Conservation (phyloP, 257 asterid species). For the Primulina tabacum region DNA sequence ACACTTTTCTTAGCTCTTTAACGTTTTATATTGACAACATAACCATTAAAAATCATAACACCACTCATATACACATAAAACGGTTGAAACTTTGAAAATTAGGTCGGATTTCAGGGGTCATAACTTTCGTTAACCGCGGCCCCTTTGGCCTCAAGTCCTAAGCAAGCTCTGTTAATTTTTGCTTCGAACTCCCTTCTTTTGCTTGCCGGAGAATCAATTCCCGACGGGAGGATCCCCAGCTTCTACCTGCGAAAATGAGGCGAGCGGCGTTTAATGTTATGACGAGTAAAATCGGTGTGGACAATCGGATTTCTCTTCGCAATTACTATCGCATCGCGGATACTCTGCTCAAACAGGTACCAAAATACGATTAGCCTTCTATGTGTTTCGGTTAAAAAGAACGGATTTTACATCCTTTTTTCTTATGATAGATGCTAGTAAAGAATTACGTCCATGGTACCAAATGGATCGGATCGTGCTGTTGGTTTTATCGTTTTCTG, state of each 20-base stretch:
- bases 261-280: conserved; percentile 52
- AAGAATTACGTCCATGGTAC: conserved; percentile 10
- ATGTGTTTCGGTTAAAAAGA: not conserved
- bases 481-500: conserved; percentile 19
- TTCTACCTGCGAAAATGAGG: conserved; percentile 49
- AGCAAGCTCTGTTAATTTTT: conserved; percentile 1
- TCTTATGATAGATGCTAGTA: conserved; percentile 2
- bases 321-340: conserved; percentile 85
- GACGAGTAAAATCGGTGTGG: conserved; percentile 55
- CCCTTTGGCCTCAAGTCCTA: not conserved
- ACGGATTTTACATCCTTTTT: not conserved
- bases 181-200: conserved; percentile 17
- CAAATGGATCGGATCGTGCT: conserved; percentile 9
- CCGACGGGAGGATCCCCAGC: conserved; percentile 3
- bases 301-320: conserved; percentile 76
- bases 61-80: too few relatives aligned
- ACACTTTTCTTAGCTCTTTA: too few relatives aligned
- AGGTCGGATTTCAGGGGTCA: too few relatives aligned
- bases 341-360: conserved; percentile 86
- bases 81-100: too few relatives aligned
- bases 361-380: not conserved
- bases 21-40: too few relatives aligned
- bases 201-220: conserved; percentile 24
- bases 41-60: too few relatives aligned
- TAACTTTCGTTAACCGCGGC: not conserved